Base-by-base conservation (phyloP, 208 protist genomes). In the Trypanosoma rangeli region DNA sequence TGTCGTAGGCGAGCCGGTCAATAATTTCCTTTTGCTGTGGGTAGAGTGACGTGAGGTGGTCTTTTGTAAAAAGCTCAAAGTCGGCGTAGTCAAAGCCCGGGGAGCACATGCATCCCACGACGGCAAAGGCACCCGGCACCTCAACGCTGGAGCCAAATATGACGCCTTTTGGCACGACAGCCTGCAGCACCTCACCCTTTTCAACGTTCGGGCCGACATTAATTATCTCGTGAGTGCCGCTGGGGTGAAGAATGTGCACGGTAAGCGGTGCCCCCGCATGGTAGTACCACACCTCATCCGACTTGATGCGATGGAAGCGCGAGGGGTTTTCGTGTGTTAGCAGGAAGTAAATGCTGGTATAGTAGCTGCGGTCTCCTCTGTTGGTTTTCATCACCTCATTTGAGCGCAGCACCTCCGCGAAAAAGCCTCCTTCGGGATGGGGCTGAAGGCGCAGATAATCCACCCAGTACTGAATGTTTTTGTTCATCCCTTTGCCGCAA, bases 331-430 rank as follows among this genome's bases (percentile, higher is more conserved):
- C 58, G 22, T 67, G 64, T 5, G 74, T 84, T 39, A 83, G 64
- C 20, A 87, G 58, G 57, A 87, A 87, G 73, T 87, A 87, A 33
- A 87, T 87, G 67, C 71, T 80, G 24, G 67, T 82, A 71, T 82
- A 87, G 50, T 65, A 66, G 48, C 35, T 46, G 24, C 76, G 73
- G 16, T 22, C 54, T 39, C 67, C 70, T 18, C 52, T 59, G 53
- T 75, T 44, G 33, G 80, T 84, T n/a, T 55, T 4, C 5, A 83
- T 50, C 15, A 48, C 46, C 54, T 80, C 70, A 4, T 68, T 59
- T 26, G 68, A 76, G 42, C 70, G 64, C 18, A 65, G 56, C 4
- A 84, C 53, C 29, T 77, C 75, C 3, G 33, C 55, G 42, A 74
- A 84, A 64, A 70, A 86, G 26, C 77, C 84, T 24, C 80, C 84